Conservation (phyloP, 2,329 filamentous ascomycete species). For the Alternaria incomplexa region DNA sequence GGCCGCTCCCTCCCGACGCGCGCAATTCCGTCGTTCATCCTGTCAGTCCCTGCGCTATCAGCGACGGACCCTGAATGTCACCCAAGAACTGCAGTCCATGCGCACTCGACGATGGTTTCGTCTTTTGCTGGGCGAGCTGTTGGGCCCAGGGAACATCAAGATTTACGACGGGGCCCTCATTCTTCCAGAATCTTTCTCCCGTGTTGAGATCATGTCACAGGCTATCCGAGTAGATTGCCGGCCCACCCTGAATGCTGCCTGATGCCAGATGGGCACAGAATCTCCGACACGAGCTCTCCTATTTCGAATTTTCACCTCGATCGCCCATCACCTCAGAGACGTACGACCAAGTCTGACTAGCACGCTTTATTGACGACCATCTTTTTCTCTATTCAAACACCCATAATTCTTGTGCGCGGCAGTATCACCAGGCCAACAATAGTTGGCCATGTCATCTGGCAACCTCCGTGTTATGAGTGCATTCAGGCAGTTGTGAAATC, state of each 20-base stretch:
- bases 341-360: conserved; percentile 9
- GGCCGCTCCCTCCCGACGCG: conserved; percentile 15
- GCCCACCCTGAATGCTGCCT: conserved; percentile 27
- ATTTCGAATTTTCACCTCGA: conserved; percentile 2
- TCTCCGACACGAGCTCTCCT: conserved; percentile 10
- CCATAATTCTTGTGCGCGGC: neutral
- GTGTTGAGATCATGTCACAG: conserved; percentile 26
- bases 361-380: conserved; percentile 8
- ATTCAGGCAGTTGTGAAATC: conserved; percentile 20
- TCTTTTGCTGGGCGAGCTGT: conserved; percentile 20
- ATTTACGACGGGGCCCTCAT: conserved; percentile 27
- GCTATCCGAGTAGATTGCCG: conserved; percentile 41
- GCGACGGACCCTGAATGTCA: conserved; percentile 10
- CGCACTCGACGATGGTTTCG: conserved; percentile 15
- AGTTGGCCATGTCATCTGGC: neutral
- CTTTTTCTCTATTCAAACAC: neutral
- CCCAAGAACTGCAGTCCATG: conserved; percentile 10
- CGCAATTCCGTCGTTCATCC: conserved; percentile 18
- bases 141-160: conserved; percentile 16
- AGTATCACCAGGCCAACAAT: conserved; percentile 4
- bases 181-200: conserved; percentile 43
- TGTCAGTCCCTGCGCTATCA: conserved; percentile 20
- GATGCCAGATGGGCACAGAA: conserved; percentile 13
- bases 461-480: conserved; percentile 5
- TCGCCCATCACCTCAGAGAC: conserved; percentile 1